phyloP scores from a whole-genome alignment of 2,329 filamentous ascomycete genomes.

The Cladosporium phlei region DNA sequence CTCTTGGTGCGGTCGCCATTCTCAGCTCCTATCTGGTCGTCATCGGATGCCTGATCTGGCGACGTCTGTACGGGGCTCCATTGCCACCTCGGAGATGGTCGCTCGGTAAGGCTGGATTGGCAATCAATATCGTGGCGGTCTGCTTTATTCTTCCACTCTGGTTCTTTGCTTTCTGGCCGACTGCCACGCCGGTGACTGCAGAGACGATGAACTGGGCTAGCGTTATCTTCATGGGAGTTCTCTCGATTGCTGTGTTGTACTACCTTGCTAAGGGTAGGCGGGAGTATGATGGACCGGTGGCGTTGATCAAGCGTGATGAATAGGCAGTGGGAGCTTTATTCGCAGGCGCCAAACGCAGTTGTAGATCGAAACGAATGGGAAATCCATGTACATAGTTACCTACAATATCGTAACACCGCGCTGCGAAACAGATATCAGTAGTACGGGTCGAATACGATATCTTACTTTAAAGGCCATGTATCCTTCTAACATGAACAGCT shows the following conservation, averaged over 20 bases:
- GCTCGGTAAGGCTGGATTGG: conserved; percentile 22
- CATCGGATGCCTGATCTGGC: conserved; percentile 19
- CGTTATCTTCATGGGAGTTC: conserved; percentile 23
- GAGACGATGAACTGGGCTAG: conserved; percentile 34
- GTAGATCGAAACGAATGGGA: too few species aligned
- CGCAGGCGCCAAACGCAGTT: too few species aligned
- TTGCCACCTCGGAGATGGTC: conserved; percentile 20
- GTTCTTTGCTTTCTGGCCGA: conserved; percentile 51
- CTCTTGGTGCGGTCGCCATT: conserved; percentile 19
- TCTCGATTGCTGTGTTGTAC: conserved; percentile 21
- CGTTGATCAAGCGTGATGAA: conserved; percentile 24
- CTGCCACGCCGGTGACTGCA: conserved; percentile 16
- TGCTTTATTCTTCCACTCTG: conserved; percentile 43
- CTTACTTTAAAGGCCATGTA: too few species aligned
- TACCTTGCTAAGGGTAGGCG: conserved; percentile 34
- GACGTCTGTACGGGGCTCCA: conserved; percentile 15
- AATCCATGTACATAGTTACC: too few species aligned
- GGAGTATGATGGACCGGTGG: conserved; percentile 29
- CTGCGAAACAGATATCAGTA: too few species aligned
- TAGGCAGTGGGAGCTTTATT: too few species aligned
- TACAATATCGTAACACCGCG: too few species aligned
- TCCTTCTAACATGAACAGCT: too few species aligned
- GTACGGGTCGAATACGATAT: too few species aligned
- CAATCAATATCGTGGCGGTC: conserved; percentile 31
- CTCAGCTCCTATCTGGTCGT: conserved; percentile 20